Base-by-base conservation (phyloP, 106 monocot genomes). In the Acanthochlamys bracteata region DNA sequence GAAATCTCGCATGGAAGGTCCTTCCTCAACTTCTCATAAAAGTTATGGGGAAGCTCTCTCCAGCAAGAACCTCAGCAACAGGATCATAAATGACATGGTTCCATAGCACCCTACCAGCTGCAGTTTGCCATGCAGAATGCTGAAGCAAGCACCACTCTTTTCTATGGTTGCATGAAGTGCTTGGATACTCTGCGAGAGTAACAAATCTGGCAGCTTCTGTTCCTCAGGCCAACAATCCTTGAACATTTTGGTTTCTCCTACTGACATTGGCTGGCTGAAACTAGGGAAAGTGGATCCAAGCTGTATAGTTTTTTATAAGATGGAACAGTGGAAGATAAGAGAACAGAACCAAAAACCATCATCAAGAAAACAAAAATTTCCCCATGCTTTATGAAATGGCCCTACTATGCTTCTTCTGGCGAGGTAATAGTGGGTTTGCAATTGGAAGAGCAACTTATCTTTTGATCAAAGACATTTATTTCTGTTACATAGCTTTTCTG, bases 81-180 rank as follows among this genome's bases (percentile, higher is more conserved):
- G 93, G 93, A 26, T 93, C 93, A 14, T 73, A 75, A 20, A 93
- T 57, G 19, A 81, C 85, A 55, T 81, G 76, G 27, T 71, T 74
- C 93, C 93, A 93, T 60, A 93, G 74, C 2, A 89, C 89, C 41
- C 93, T 71, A 39, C 73, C 89, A 10, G 93, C 93, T 0, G 93
- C 93, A 7, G 89, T 93, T 80, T 93, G 93, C 72, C 93, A 85
- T 10, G 93, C 89, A 2, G 80, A 80, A 13, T 66, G 68, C 69
- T 59, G 78, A 7, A 89, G 71, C 0, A 63, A 53, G 0, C 73
- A 73, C 93, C 93, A 93, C 60, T 93, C 80, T 7, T 39, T 39
- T 81, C 78, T 11, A 89, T 83, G 11, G 71, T 47, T 4, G 72
- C 74, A 39, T 89, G 89, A 24, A 93, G 61, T 41, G 80, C 55